A percentile compares a stretch with the other conserved stretches of the same genome.
phyloP scores from a whole-genome alignment of 257 asterid species.

The Solanum peruvianum region DNA sequence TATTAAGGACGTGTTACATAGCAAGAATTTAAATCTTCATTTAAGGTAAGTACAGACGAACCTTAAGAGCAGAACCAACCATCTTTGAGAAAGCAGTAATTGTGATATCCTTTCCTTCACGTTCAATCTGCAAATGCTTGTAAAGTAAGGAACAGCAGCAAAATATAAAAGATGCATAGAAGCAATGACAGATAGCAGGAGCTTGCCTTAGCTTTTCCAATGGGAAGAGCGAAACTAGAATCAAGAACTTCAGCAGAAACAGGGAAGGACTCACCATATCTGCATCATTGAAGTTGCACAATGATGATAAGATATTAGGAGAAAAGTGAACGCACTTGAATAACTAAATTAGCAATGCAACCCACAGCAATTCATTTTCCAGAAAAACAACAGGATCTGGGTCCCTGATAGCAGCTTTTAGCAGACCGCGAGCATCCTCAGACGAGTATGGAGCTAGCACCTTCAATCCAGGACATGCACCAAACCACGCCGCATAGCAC shows the following conservation, averaged over 20 bases:
- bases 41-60: slow-evolving; percentile 7
- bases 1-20: background rate
- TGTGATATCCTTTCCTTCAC: slow-evolving; percentile 73
- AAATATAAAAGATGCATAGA: background rate
- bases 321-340: background rate
- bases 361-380: slow-evolving; percentile 83
- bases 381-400: slow-evolving; percentile 92
- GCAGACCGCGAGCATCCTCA: slow-evolving; percentile 92
- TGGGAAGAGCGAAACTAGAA: slow-evolving; percentile 73
- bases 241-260: slow-evolving; percentile 71
- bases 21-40: background rate
- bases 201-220: slow-evolving; percentile 87
- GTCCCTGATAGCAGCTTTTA: slow-evolving; percentile 92
- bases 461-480: slow-evolving; percentile 74
- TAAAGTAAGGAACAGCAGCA: background rate
- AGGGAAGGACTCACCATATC: slow-evolving; percentile 84
- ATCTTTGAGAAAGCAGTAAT: slow-evolving; percentile 81
- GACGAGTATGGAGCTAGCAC: slow-evolving; percentile 74
- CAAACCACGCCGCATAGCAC: slow-evolving; percentile 93
- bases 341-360: background rate
- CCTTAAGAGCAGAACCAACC: slow-evolving; percentile 90
- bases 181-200: background rate
- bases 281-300: slow-evolving; percentile 7
- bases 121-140: slow-evolving; percentile 51
- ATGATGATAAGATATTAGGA: background rate